These are phyloP conservation scores for Allium sativum DNA, from an alignment of 106 monocot genomes.

Conservation along the genomic window DNA sequence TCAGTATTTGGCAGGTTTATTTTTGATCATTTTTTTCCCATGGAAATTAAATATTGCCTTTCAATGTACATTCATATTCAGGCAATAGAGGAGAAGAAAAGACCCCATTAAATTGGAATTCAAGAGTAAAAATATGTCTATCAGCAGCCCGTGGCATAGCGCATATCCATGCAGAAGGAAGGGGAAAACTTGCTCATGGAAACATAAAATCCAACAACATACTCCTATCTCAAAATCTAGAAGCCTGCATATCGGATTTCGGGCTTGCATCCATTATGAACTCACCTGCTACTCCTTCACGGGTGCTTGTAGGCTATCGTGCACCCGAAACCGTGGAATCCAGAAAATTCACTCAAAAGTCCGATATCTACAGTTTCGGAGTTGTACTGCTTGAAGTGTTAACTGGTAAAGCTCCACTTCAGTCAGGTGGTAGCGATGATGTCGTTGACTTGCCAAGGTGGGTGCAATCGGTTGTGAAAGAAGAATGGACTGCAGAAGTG, in stretches of 20 bases:
- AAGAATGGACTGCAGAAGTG: slow-evolving; percentile 96
- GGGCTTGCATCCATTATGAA: slow-evolving; percentile 51
- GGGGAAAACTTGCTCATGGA: slow-evolving; percentile 70
- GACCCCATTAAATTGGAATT: slow-evolving; percentile 61
- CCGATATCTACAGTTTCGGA: slow-evolving; percentile 88
- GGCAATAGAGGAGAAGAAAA: slow-evolving; percentile 34
- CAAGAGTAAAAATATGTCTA: slow-evolving; percentile 62
- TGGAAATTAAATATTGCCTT: background rate
- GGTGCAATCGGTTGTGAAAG: slow-evolving; percentile 77
- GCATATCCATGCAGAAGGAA: slow-evolving; percentile 53
- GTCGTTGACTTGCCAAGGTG: slow-evolving; percentile 51
- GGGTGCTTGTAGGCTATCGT: slow-evolving; percentile 43
- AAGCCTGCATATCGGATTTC: slow-evolving; percentile 42
- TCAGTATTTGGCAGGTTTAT: slow-evolving; percentile 5
- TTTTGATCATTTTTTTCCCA: background rate
- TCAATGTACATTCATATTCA: slow-evolving; percentile 6
- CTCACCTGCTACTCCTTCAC: slow-evolving; percentile 19
- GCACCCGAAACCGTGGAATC: slow-evolving; percentile 64
- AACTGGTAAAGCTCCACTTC: slow-evolving; percentile 70
- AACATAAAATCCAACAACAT: slow-evolving; percentile 77
- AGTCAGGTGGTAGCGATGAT: slow-evolving; percentile 38
- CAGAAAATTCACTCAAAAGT: slow-evolving; percentile 52
- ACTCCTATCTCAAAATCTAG: slow-evolving; percentile 36
- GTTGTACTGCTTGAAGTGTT: slow-evolving; percentile 78
- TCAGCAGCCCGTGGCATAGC: slow-evolving; percentile 55